Percentiles rank a stretch among this genome's conserved stretches.
Conservation (phyloP, 371 early-diverging fungal genomes). For the Lichtheimia hyalospora region DNA sequence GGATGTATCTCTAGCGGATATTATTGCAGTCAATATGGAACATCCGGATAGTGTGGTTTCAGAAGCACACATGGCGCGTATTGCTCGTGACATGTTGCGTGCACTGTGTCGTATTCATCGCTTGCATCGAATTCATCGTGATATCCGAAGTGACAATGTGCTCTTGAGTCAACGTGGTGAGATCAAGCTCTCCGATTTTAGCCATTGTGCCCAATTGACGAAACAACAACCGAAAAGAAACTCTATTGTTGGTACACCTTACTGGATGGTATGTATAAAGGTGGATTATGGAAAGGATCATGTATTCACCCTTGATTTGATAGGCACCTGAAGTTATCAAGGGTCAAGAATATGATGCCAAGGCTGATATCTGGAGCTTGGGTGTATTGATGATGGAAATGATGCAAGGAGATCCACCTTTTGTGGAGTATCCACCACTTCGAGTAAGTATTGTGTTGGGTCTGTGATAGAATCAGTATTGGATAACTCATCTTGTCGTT, state of each 20-base stretch:
- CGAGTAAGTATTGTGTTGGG: slow-evolving; percentile 37
- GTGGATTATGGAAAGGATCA: background rate
- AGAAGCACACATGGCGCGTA: slow-evolving; percentile 65
- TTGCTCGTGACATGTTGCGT: slow-evolving; percentile 77
- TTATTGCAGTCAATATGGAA: slow-evolving; percentile 63
- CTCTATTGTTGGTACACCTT: slow-evolving; percentile 76
- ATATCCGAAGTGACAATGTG: slow-evolving; percentile 87
- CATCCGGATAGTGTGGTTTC: slow-evolving; percentile 36
- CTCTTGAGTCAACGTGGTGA: slow-evolving; percentile 70
- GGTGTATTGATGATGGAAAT: slow-evolving; percentile 85
- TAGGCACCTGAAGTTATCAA: slow-evolving; percentile 91
- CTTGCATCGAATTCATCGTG: slow-evolving; percentile 91
- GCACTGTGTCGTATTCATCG: slow-evolving; percentile 92
- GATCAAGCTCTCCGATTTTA: slow-evolving; percentile 77
- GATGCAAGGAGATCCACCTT: slow-evolving; percentile 80
- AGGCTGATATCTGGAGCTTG: slow-evolving; percentile 88
- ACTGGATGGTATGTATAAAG: slow-evolving; percentile 79
- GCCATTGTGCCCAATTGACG: slow-evolving; percentile 69
- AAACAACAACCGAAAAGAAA: slow-evolving; percentile 62
- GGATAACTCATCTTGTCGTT: background rate
- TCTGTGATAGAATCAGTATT: background rate
- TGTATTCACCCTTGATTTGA: background rate
- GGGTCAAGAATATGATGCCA: slow-evolving; percentile 74
- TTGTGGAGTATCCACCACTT: slow-evolving; percentile 65
- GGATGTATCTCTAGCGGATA: slow-evolving; percentile 78